Evolutionary conservation across 257 asterid genomes (phyloP), one percentile per base, ranked within the genome.

Genomic region (Ehretia macrophylla): DNA sequence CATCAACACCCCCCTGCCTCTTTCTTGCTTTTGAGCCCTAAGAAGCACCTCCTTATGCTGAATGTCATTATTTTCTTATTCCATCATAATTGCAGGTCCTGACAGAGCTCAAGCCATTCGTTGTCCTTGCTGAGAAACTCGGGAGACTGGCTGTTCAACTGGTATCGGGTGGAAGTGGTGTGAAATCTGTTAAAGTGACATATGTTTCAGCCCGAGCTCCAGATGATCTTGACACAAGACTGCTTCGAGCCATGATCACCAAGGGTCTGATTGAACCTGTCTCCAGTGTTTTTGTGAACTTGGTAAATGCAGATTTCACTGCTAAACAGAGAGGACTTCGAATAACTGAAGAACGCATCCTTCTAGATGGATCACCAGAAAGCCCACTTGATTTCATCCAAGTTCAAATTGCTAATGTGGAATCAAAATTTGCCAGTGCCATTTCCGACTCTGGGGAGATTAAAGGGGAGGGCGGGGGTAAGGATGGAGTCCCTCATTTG

Each of bases 111-210:
- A 88, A 88, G 76, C 99, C 97, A 1, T 92, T 44, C 39, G 97
- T 92, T 18, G 73, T 76, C 40, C 97, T 92, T 55, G 83, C 95
- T 59, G 98, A 92, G 64, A 92, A 92, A 69, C 98, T 92, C 4
- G 98, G 98, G 39, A 77, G 98, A 64, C 90, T 92, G 37, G 98
- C 97, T 21, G 98, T 92, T 67, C 98, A 92, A 40, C 62, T 92
- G 59, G 97, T 88, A 32, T 78, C 97, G 17, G 97, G 98, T 32
- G 97, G 95, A 32, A 79, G 81, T 38, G 98, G 98, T 13, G 85
- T 92, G 40, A 88, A 81, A 68, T 48, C 72, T 10, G 93, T 92
- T 35, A 88, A 78, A 75, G 87, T 92, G 5, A 75, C 90, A 46
- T 92, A 92, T 22, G 84, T 95, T 3, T 92, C 98, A 4, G 83